Evolutionary conservation across 108 stramenopile species (phyloP).

Genomic region (Bacterosira constricta): DNA sequence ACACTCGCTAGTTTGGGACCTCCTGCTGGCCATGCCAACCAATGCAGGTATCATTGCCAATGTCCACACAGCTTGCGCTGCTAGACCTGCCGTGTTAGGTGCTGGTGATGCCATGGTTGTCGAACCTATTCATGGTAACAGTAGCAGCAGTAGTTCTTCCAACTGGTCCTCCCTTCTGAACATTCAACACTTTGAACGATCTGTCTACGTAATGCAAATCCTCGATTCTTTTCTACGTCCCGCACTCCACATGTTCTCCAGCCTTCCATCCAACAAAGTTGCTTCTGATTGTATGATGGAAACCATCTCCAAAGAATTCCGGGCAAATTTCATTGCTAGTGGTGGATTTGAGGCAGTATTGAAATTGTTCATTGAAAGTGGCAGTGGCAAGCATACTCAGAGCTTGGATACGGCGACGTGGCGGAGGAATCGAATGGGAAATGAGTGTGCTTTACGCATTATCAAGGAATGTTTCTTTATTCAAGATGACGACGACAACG

Average conservation of each 20-base stretch:
- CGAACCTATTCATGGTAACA: constrained; percentile 53
- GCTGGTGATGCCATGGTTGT: constrained; percentile 68
- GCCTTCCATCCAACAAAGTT: constrained; percentile 43
- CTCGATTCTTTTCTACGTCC: constrained; percentile 92
- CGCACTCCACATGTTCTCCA: constrained; percentile 74
- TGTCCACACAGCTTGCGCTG: constrained; percentile 57
- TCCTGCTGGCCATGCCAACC: constrained; percentile 92
- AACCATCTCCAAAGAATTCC: constrained; percentile 70
- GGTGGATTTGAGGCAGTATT: constrained; percentile 92
- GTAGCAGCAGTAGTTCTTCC: too few relatives aligned
- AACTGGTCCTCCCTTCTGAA: constrained; percentile 79
- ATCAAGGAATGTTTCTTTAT: constrained; percentile 80
- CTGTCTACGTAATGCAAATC: constrained; percentile 92
- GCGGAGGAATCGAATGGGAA: constrained; percentile 78
- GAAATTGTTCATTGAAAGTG: constrained; percentile 68
- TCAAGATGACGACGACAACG: not conserved
- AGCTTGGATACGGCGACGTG: constrained; percentile 41
- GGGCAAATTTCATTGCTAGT: constrained; percentile 79
- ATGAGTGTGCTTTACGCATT: constrained; percentile 84
- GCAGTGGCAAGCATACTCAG: constrained; percentile 42
- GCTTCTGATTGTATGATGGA: too few relatives aligned
- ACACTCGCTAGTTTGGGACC: constrained; percentile 88
- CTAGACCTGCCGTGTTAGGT: not conserved
- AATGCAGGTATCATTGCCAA: constrained; percentile 63
- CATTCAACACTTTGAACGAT: constrained; percentile 69